Percentiles rank a stretch among this genome's conserved stretches.
These are phyloP conservation scores for Tolypocladium endophyticum DNA, from an alignment of 2,329 filamentous ascomycete species.

Conservation along the genomic window DNA sequence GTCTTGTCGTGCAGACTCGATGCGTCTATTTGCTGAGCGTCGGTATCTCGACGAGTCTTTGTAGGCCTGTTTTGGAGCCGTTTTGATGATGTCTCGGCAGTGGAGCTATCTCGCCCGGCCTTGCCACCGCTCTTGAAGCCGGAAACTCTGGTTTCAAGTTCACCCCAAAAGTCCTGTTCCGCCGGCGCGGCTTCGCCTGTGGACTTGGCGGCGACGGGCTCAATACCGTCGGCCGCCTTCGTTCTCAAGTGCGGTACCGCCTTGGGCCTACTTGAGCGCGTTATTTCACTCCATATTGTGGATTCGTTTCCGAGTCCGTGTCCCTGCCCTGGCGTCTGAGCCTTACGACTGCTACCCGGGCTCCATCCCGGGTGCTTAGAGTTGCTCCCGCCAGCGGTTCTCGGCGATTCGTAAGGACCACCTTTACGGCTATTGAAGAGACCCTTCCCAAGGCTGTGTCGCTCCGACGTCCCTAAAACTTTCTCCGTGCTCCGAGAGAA, in stretches of 20 bases:
- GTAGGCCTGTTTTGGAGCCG: too few species aligned
- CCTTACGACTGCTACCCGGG: conserved; percentile 10
- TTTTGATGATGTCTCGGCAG: neutral
- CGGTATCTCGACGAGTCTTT: neutral
- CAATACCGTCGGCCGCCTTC: neutral
- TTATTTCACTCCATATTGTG: conserved; percentile 8
- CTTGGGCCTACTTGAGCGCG: conserved; percentile 1
- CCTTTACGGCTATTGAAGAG: neutral
- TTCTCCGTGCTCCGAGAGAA: neutral
- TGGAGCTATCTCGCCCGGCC: neutral
- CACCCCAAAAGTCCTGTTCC: conserved; percentile 13
- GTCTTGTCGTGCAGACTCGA: neutral
- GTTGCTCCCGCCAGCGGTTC: neutral
- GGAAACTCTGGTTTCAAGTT: conserved; percentile 11
- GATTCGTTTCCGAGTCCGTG: conserved; percentile 6
- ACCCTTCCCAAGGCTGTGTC: neutral
- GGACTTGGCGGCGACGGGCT: neutral
- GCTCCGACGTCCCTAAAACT: neutral
- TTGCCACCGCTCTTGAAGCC: conserved; percentile 5
- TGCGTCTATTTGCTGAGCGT: neutral
- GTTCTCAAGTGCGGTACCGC: neutral
- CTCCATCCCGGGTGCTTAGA: conserved; percentile 9
- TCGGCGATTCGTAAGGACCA: neutral
- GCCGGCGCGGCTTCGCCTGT: neutral
- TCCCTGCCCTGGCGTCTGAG: conserved; percentile 3